Evolutionary conservation across 1,139 yeast genomes (phyloP), one percentile per base, ranked within the genome.

Genomic region (Pichia inconspicua): DNA sequence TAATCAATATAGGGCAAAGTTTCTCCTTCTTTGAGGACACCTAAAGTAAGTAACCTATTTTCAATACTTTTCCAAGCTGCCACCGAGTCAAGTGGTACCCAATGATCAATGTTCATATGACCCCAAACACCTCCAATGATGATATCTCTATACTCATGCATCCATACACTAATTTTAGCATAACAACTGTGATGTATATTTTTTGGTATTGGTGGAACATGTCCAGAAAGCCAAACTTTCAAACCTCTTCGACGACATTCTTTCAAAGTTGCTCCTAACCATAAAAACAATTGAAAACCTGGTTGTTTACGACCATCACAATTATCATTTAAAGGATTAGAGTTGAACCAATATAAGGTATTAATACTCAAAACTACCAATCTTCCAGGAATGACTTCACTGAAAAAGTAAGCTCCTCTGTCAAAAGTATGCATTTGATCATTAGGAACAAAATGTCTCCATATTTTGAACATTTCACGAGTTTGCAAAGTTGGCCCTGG

Each of bases 41-140:
- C 65, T 3, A 52, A 36, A 4, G 38, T 34, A 14, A 51, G 42
- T 12, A 63, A 54, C 31, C 57, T 55, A 43, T 57, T 56, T 43
- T 61, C 60, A 45, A 77, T 69, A 2, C 82, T 75, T 50, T 73
- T 71, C 68, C 84, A 81, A 1, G 92, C 86, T 53, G 78, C 75
- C 40, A 74, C 74, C 0, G 88, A 75, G 66, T 86, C 94, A 55
- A 83, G 71, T 0, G 95, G 87, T 43, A 84, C 73, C 60, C 85
- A 86, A 66, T 87, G 95, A 62, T 87, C 95, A 51, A 86, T 69
- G 64, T 87, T 87, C 95, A 87, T 87, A 61, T 87, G 96, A 0
- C 96, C 96, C 62, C 76, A 87, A 31, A 87, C 67, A 12, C 92
- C 89, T 28, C 96, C 95, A 53, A 87, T 72, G 41, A 87, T 82